phyloP scores from a whole-genome alignment of 176 grass and related monocot species.

The Dendrocalamus sinicus region DNA sequence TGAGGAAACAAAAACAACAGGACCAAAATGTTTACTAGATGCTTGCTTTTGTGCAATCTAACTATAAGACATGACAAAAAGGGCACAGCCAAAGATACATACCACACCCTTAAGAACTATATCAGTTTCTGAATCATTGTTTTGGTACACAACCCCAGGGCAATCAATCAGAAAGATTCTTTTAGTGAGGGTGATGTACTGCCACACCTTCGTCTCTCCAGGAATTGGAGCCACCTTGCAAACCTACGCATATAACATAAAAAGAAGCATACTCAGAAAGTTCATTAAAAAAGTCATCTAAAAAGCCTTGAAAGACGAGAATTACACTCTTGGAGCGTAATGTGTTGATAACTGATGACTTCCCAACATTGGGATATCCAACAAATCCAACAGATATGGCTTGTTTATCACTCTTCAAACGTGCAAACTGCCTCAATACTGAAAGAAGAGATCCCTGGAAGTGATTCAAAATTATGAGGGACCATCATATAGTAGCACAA shows the following conservation, averaged over 20 bases:
- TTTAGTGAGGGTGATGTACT: conserved; percentile 97
- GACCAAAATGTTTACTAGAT: conserved; percentile 3
- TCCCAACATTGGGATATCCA: conserved; percentile 99
- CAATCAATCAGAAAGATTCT: conserved; percentile 96
- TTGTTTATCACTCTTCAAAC: conserved; percentile 95
- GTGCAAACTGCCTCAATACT: conserved; percentile 85
- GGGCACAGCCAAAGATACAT: conserved; percentile 38
- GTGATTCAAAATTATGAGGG: not conserved
- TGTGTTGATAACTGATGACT: conserved; percentile 98
- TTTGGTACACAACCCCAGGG: conserved; percentile 96
- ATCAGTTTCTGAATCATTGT: conserved; percentile 96
- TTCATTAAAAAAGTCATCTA: conserved; percentile 13
- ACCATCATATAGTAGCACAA: not conserved
- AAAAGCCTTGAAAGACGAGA: conserved; percentile 13
- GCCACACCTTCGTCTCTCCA: conserved; percentile 97
- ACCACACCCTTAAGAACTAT: conserved; percentile 99
- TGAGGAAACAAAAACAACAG: not conserved
- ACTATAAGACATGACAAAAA: not conserved
- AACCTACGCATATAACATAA: conserved; percentile 61
- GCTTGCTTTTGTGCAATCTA: not conserved
- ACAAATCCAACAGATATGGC: conserved; percentile 97
- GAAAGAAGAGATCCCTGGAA: conserved; percentile 92
- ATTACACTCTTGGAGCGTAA: conserved; percentile 95
- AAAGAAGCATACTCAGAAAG: conserved; percentile 33
- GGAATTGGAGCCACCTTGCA: conserved; percentile 98